phyloP scores from a whole-genome alignment of 345 rosid species.

The Eutrema heterophyllum region DNA sequence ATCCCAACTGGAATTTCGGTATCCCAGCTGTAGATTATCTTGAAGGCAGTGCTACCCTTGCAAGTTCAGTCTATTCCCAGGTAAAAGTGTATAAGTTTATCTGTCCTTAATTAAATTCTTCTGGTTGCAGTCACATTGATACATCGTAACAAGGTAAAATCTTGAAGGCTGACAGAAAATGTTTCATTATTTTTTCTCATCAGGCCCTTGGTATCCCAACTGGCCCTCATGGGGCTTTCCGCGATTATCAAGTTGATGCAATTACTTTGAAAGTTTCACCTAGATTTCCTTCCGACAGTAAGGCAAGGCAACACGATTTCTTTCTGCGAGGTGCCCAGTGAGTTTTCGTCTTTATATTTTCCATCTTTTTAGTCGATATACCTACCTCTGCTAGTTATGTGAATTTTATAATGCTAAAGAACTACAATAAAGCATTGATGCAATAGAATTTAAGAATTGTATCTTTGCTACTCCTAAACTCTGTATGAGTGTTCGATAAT shows the following conservation, averaged over 20 bases:
- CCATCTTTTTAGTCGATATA: neutral
- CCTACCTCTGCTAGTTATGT: neutral
- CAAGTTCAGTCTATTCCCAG: slow-evolving; percentile 87
- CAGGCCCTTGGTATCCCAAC: slow-evolving; percentile 96
- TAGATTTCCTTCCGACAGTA: slow-evolving; percentile 39
- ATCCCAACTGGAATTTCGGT: slow-evolving; percentile 73
- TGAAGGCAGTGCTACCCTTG: slow-evolving; percentile 82
- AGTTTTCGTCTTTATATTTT: slow-evolving; percentile 27
- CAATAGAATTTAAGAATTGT: neutral
- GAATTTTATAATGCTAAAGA: neutral
- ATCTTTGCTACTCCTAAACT: neutral
- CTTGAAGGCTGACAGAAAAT: neutral
- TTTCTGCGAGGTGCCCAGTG: slow-evolving; percentile 71
- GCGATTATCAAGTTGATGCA: slow-evolving; percentile 92
- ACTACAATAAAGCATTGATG: neutral
- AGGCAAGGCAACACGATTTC: slow-evolving; percentile 58
- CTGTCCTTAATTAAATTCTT: neutral
- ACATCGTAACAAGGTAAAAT: neutral
- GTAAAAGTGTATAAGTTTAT: slow-evolving; percentile 33
- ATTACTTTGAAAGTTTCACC: slow-evolving; percentile 83
- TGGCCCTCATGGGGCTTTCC: slow-evolving; percentile 96
- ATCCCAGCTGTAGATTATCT: slow-evolving; percentile 73
- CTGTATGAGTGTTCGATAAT: neutral
- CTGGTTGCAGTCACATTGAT: slow-evolving; percentile 2
- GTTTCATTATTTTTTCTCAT: slow-evolving; percentile 22